phyloP scores from a whole-genome alignment of 106 monocot genomes.

The Cymbidium sinense region DNA sequence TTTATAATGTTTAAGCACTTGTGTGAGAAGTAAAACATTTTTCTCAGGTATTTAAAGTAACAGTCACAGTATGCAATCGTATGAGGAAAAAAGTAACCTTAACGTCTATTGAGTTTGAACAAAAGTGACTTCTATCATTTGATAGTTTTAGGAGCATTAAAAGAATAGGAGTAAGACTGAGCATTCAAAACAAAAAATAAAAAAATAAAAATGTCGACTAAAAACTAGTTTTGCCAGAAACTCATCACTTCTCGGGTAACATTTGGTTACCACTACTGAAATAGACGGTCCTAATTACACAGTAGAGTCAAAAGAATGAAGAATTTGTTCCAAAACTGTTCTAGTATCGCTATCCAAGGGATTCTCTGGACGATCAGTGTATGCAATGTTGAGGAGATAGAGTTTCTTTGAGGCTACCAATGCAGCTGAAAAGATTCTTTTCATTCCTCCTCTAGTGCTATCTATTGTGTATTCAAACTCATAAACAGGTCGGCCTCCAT shows the following conservation, averaged over 20 bases:
- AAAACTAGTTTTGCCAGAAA: neutral
- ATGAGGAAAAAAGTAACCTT: neutral
- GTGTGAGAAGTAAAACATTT: no score
- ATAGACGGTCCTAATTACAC: neutral
- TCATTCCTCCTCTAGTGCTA: constrained; percentile 89
- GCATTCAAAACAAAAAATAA: no score
- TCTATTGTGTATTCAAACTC: constrained; percentile 88
- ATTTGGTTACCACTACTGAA: neutral
- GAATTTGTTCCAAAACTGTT: constrained; percentile 64
- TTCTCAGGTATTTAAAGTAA: no score
- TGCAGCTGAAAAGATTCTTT: constrained; percentile 91
- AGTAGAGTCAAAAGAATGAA: constrained; percentile 75
- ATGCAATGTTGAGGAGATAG: constrained; percentile 74
- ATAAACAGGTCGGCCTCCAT: constrained; percentile 52
- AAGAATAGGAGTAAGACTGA: neutral
- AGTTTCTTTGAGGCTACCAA: constrained; percentile 76
- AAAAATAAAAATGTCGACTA: no score
- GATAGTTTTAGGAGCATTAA: neutral
- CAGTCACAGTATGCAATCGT: no score
- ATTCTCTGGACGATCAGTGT: constrained; percentile 55
- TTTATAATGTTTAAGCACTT: no score
- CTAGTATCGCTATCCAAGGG: constrained; percentile 54
- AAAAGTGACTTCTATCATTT: neutral
- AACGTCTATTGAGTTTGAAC: neutral
- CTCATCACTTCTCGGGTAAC: neutral